Evolutionary conservation across 2,329 filamentous ascomycete species (phyloP).

Genomic region (Thyridium curvatum): DNA sequence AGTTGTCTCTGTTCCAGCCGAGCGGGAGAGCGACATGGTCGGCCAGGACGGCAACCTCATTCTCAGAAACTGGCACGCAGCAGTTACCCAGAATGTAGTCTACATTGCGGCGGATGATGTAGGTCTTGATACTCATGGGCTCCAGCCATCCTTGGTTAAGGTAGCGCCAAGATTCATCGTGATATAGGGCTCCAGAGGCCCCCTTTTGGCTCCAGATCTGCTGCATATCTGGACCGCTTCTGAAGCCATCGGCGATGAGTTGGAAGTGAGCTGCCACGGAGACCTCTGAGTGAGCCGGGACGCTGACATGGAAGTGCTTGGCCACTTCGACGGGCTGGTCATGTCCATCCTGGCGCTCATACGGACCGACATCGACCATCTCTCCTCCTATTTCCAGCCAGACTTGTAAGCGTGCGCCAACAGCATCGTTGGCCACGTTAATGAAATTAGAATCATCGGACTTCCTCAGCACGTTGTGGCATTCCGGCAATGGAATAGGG

Average conservation of each 20-base stretch:
- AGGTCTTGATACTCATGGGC: constrained; percentile 4
- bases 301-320: background rate
- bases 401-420: constrained; percentile 4
- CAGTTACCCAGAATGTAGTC: constrained; percentile 13
- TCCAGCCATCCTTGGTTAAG: constrained; percentile 1
- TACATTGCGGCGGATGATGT: constrained; percentile 10
- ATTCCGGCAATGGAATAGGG: constrained; percentile 7
- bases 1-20: constrained; percentile 15
- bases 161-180: background rate
- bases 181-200: too few relatives aligned
- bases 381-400: background rate
- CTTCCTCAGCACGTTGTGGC: constrained; percentile 3
- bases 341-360: too few relatives aligned
- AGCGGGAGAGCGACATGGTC: constrained; percentile 13
- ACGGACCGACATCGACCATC: too few relatives aligned
- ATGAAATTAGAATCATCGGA: background rate
- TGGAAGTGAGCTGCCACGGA: constrained; percentile 2
- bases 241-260: background rate
- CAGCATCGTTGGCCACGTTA: constrained; percentile 4
- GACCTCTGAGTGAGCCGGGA: background rate
- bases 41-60: constrained; percentile 6
- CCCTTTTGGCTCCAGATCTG: too few relatives aligned
- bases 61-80: constrained; percentile 3
- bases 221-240: too few relatives aligned
- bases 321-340: background rate